phyloP scores from a whole-genome alignment of 257 asterid genomes.

The Solanum pinnatisectum region DNA sequence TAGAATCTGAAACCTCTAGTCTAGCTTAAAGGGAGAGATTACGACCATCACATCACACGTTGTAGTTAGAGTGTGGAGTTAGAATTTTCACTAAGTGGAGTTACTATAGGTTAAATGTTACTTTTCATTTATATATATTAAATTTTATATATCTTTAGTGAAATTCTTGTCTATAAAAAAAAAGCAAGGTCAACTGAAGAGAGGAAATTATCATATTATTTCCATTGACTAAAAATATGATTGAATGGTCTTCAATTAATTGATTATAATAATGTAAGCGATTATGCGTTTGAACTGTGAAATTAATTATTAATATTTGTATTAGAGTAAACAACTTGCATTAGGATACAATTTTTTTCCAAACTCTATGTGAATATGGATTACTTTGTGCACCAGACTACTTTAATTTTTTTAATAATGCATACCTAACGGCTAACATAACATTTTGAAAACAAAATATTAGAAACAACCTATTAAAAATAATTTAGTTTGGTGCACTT shows the following conservation, averaged over 20 bases:
- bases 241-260: no score
- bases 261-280: not conserved
- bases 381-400: not conserved
- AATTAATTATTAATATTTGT: not conserved
- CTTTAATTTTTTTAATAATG: not conserved
- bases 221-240: not conserved
- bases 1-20: not conserved
- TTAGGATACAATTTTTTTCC: rapidly evolving
- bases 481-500: not conserved
- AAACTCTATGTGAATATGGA: rapidly evolving
- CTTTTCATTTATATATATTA: not conserved
- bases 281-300: rapidly evolving
- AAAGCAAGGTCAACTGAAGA: not conserved
- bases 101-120: not conserved
- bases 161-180: not conserved
- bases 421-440: not conserved
- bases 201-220: not conserved
- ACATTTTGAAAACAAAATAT: not conserved
- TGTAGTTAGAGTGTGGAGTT: no score
- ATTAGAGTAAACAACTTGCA: not conserved
- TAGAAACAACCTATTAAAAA: not conserved
- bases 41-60: not conserved
- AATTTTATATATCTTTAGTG: not conserved
- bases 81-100: not conserved
- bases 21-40: not conserved